These are phyloP conservation scores for Suhomyces bokatorum DNA, from an alignment of 1,139 yeast species.

Conservation along the genomic window DNA sequence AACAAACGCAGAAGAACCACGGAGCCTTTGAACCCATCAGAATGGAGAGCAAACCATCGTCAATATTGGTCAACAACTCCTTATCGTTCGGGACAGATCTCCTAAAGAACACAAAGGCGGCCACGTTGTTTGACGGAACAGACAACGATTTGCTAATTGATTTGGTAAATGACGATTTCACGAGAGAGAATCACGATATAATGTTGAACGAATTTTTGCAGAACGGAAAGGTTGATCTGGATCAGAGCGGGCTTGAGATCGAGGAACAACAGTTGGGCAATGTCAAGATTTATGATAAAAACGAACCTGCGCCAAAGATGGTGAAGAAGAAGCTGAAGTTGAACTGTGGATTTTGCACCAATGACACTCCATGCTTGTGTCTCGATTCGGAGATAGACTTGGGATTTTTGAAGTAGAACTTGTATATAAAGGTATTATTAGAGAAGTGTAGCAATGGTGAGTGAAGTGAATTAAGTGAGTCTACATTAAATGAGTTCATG, in stretches of 20 bases:
- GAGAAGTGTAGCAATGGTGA: too few relatives aligned
- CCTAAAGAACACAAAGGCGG: conserved; percentile 18
- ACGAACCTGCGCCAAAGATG: conserved; percentile 11
- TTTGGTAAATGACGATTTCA: conserved; percentile 8
- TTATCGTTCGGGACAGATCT: conserved; percentile 24
- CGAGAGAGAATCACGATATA: conserved; percentile 9
- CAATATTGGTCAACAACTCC: conserved; percentile 5
- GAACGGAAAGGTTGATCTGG: conserved; percentile 8
- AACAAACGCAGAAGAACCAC: conserved; percentile 5
- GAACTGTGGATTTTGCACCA: conserved; percentile 46
- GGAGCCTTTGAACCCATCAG: conserved; percentile 1
- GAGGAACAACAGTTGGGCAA: conserved; percentile 18
- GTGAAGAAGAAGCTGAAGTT: conserved; percentile 19
- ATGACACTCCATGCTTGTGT: conserved; percentile 45
- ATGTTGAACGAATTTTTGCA: conserved; percentile 11
- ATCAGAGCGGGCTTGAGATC: conserved; percentile 13
- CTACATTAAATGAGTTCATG: too few relatives aligned
- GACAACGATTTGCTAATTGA: conserved; percentile 9
- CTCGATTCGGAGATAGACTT: conserved; percentile 29
- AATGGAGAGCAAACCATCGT: conserved; percentile 10
- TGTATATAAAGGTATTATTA: not conserved
- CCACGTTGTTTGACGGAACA: conserved; percentile 21
- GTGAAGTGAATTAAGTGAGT: too few relatives aligned
- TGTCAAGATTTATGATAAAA: conserved; percentile 15
- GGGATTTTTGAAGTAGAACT: conserved; percentile 6